These are phyloP conservation scores for maize (Zea mays) DNA, from an alignment of 176 grass and related monocot genomes.

Conservation along the genomic window Zm-B73-REFERENCE-NAM-5.0 NC_050100.1:41813501-41814000, in stretches of 20 bases:
- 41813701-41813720: conserved; percentile 83
- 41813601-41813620: conserved; percentile 10
- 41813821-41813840: neutral
- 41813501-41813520: conserved; percentile 29
- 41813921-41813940: neutral
- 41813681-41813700: conserved; percentile 78
- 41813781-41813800: conserved; percentile 78
- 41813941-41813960: neutral
- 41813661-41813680: conserved; percentile 66
- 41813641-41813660: conserved; percentile 41
- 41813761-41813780: conserved; percentile 91
- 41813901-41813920: neutral
- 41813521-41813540: conserved; percentile 26
- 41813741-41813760: conserved; percentile 78
- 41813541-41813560: conserved; percentile 45
- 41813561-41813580: conserved; percentile 25
- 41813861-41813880: neutral
- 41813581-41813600: conserved; percentile 33
- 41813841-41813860: neutral
- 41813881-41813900: neutral
- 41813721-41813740: conserved; percentile 75
- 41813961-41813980: neutral
- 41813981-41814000: neutral
- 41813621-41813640: conserved; percentile 1
- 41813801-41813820: conserved; percentile 8